phyloP scores from a whole-genome alignment of 257 asterid genomes.

The Penstemon eatonii region DNA sequence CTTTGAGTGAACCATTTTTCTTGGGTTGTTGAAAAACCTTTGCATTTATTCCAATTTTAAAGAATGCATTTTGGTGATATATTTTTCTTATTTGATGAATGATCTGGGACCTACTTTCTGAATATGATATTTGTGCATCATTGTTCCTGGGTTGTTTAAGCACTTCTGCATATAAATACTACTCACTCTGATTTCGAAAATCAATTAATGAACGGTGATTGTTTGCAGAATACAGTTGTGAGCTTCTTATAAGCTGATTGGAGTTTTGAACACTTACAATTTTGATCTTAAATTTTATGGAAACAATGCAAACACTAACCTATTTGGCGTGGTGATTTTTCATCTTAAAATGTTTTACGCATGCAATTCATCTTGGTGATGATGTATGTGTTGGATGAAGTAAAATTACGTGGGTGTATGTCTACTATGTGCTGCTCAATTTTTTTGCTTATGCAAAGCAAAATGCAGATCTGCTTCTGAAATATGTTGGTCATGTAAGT shows the following conservation, averaged over 20 bases:
- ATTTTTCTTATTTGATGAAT: too few relatives aligned
- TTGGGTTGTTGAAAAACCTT: background rate
- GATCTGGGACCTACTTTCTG: background rate
- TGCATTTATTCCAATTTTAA: too few relatives aligned
- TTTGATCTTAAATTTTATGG: background rate
- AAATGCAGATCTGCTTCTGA: constrained; percentile 15
- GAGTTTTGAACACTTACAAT: background rate
- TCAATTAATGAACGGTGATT: constrained; percentile 8
- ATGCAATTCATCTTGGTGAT: constrained; percentile 2
- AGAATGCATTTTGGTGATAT: too few relatives aligned
- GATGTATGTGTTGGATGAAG: background rate
- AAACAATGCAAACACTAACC: background rate
- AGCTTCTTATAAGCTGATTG: background rate
- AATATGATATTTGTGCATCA: background rate
- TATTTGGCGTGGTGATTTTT: constrained; percentile 9
- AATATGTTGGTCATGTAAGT: constrained; percentile 9
- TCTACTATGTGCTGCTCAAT: background rate
- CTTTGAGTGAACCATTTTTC: constrained; percentile 5
- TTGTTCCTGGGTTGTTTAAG: constrained; percentile 1
- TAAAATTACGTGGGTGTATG: background rate
- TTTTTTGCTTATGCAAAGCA: constrained; percentile 1
- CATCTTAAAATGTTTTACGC: background rate
- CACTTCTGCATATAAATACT: background rate
- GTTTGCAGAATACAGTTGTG: constrained; percentile 10
- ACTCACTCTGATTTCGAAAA: constrained; percentile 14